Conservation (phyloP, 148 eudicot species). For the Rheum nobile region DNA sequence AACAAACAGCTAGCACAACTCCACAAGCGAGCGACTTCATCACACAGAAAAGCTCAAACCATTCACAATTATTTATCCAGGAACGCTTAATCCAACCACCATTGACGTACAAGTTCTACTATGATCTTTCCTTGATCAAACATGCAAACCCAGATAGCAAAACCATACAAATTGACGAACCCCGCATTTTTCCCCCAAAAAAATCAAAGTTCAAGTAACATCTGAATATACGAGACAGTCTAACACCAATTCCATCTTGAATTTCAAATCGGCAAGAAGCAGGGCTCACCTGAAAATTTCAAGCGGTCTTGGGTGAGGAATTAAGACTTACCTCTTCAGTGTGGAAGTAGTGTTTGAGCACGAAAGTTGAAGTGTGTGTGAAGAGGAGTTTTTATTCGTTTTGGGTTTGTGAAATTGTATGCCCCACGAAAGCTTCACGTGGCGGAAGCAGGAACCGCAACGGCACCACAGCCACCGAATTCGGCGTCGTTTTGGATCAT, state of each 20-base stretch:
- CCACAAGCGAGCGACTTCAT: neutral
- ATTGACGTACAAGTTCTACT: neutral
- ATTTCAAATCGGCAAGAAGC: too few species aligned
- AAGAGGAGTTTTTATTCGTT: neutral
- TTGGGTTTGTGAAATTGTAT: neutral
- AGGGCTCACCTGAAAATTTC: neutral
- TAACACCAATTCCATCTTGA: neutral
- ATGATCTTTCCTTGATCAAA: neutral
- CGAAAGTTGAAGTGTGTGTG: neutral
- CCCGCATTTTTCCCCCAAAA: neutral
- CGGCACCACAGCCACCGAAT: slow-evolving; percentile 1
- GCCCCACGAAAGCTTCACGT: slow-evolving; percentile 4
- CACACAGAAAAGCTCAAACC: neutral
- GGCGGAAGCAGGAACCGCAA: neutral
- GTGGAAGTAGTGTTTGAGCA: neutral
- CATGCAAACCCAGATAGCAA: neutral
- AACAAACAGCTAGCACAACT: neutral
- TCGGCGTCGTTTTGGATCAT: neutral
- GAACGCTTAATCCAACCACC: neutral
- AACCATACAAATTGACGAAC: neutral
- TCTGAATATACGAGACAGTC: neutral
- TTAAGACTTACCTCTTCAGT: neutral
- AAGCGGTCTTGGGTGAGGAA: neutral
- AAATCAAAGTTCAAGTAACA: neutral
- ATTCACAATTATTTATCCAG: neutral